phyloP scores from a whole-genome alignment of 257 asterid species.

The Solanum acaule region DNA sequence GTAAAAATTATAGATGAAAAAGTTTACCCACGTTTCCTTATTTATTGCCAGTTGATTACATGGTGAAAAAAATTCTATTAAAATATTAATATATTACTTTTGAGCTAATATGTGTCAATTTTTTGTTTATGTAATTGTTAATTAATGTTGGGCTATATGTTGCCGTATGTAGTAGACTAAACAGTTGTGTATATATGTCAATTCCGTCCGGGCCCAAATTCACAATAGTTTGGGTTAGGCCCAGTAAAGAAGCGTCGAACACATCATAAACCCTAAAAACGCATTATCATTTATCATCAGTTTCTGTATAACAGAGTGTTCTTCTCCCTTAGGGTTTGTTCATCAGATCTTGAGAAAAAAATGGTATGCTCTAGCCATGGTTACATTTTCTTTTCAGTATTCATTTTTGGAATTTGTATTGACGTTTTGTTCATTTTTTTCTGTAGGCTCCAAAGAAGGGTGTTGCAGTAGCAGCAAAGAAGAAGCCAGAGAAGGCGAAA shows the following conservation, averaged over 20 bases:
- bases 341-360: neutral
- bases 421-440: neutral
- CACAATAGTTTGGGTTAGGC: neutral
- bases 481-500: constrained; percentile 8
- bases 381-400: neutral
- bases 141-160: neutral
- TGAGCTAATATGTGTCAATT: too few species aligned
- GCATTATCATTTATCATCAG: neutral
- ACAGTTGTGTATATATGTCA: neutral
- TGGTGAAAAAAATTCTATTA: neutral
- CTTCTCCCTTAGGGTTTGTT: neutral
- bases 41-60: neutral
- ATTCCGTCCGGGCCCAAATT: neutral
- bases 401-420: neutral
- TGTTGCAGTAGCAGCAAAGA: constrained; percentile 7
- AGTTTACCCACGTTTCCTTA: neutral
- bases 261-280: neutral
- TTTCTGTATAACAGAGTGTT: neutral
- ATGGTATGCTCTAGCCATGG: neutral
- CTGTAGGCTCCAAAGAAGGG: neutral
- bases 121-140: neutral
- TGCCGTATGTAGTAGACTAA: neutral
- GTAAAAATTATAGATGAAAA: neutral
- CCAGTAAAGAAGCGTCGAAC: neutral
- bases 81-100: too few species aligned